A percentile compares a stretch with the other conserved stretches of the same genome.
Conservation (phyloP, 2,329 filamentous ascomycete genomes). For the Pseudogymnoascus sp. region DNA sequence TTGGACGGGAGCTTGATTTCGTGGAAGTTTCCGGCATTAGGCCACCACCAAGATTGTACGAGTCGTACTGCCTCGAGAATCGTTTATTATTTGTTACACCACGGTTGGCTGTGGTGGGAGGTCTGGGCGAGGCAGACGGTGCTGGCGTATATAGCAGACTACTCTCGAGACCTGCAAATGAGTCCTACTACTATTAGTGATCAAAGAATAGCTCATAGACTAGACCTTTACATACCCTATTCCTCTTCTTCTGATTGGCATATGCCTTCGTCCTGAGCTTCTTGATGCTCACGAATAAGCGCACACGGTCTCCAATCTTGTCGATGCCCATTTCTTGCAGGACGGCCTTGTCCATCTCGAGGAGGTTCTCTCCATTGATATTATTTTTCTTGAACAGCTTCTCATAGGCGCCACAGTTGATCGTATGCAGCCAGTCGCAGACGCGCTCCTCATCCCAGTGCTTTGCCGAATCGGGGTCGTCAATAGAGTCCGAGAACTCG, state of each 20-base stretch:
- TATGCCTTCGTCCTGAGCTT: constrained; percentile 71
- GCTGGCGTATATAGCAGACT: constrained; percentile 47
- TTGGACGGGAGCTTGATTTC: constrained; percentile 59
- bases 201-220: not conserved
- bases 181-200: constrained; percentile 53
- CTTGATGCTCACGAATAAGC: constrained; percentile 80
- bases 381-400: constrained; percentile 84
- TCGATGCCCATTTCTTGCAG: constrained; percentile 98
- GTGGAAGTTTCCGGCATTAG: constrained; percentile 32
- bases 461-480: constrained; percentile 67
- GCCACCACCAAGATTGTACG: constrained; percentile 14
- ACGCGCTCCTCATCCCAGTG: constrained; percentile 90
- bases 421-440: constrained; percentile 79
- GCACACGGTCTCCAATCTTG: constrained; percentile 92
- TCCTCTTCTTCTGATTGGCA: constrained; percentile 71
- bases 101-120: constrained; percentile 46
- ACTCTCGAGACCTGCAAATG: constrained; percentile 71
- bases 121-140: constrained; percentile 58
- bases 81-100: constrained; percentile 49
- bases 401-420: constrained; percentile 92
- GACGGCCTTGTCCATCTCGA: constrained; percentile 95
- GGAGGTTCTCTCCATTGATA: constrained; percentile 92
- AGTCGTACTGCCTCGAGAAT: constrained; percentile 49
- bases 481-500: constrained; percentile 74
- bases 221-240: constrained; percentile 56